Evolutionary conservation across 75 land plant genomes (phyloP).

Genomic region (Cryptomeria japonica): DNA sequence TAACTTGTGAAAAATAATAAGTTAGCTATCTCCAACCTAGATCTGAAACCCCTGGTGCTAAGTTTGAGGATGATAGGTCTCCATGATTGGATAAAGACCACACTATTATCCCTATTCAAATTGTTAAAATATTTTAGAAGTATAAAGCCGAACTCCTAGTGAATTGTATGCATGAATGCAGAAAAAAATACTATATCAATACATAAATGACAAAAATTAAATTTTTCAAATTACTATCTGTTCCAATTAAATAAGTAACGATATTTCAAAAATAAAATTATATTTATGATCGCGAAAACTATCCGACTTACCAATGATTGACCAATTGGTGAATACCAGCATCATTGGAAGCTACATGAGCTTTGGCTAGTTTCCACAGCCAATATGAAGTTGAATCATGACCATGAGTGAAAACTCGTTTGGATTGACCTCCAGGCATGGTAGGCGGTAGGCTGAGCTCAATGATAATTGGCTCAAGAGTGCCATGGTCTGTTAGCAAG

Average conservation of each 20-base stretch:
- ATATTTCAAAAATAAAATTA: background rate
- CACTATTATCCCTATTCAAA: background rate
- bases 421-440: conserved; percentile 44
- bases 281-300: background rate
- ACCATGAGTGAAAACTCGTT: conserved; percentile 48
- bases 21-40: background rate
- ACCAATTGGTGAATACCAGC: conserved; percentile 76
- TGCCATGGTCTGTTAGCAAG: conserved; percentile 54
- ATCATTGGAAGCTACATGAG: conserved; percentile 70
- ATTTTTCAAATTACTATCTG: background rate
- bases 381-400: conserved; percentile 41
- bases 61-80: background rate
- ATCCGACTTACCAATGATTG: conserved; percentile 59
- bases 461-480: conserved; percentile 62
- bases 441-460: conserved; percentile 66
- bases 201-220: background rate
- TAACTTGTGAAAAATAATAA: background rate
- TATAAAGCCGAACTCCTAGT: background rate
- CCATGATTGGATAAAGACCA: background rate
- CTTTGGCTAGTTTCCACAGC: conserved; percentile 81
- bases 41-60: background rate
- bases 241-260: background rate
- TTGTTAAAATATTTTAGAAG: background rate
- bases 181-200: background rate
- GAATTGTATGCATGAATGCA: background rate